Conservation (phyloP, 2,329 filamentous ascomycete species). For the Sporothrix sp. region DNA sequence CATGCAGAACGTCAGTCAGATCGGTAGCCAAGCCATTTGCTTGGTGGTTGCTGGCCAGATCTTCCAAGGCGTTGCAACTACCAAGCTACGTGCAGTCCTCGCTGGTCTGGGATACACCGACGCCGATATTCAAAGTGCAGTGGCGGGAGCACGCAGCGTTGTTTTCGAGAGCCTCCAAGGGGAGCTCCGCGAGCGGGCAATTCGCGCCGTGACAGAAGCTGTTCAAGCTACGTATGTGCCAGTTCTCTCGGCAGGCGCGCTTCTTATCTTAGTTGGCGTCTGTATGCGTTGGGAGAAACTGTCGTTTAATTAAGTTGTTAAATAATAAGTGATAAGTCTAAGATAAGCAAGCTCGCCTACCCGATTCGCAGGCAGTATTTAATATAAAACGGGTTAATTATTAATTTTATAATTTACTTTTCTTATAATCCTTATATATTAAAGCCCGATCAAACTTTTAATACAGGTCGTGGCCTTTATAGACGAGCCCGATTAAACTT, state of each 20-base stretch:
- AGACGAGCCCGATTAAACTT: too few species aligned
- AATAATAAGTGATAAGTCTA: too few species aligned
- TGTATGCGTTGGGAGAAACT: conserved; percentile 22
- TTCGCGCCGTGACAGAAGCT: background rate
- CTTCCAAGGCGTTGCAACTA: conserved; percentile 13
- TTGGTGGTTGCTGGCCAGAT: conserved; percentile 23
- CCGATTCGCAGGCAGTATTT: too few species aligned
- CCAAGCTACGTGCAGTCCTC: background rate
- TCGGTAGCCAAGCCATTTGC: conserved; percentile 19
- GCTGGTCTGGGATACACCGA: conserved; percentile 18
- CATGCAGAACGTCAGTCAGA: conserved; percentile 24
- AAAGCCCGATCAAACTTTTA: too few species aligned
- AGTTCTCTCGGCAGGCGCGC: background rate
- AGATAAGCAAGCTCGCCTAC: too few species aligned
- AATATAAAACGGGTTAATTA: too few species aligned
- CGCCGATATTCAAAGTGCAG: conserved; percentile 23
- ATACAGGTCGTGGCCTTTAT: too few species aligned
- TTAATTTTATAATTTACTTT: too few species aligned
- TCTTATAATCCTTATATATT: too few species aligned
- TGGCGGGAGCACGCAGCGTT: conserved; percentile 26
- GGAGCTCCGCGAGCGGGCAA: conserved; percentile 17
- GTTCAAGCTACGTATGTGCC: background rate
- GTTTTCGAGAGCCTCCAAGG: conserved; percentile 23
- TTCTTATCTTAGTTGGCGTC: conserved; percentile 8
- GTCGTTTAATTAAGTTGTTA: too few species aligned